A percentile compares a stretch with the other conserved stretches of the same genome.
phyloP scores from a whole-genome alignment of 345 rosid species.

The Xanthoceras sorbifolium region DNA sequence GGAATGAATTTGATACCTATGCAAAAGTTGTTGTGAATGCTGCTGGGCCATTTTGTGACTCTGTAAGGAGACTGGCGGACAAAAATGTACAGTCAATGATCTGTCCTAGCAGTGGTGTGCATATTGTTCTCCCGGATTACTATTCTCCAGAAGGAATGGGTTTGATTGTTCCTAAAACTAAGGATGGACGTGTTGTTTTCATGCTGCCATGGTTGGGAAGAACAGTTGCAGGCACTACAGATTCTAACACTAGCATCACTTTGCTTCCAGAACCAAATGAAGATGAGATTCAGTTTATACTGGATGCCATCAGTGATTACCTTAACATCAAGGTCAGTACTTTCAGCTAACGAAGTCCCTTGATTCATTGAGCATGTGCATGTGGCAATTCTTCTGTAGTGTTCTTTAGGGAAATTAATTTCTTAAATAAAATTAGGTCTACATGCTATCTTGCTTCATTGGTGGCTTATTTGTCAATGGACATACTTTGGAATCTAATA shows the following conservation, averaged over 20 bases:
- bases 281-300: conserved; percentile 96
- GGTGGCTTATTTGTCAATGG: too few relatives aligned
- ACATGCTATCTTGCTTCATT: too few relatives aligned
- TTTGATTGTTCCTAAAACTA: conserved; percentile 97
- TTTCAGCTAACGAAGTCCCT: not conserved
- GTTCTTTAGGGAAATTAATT: too few relatives aligned
- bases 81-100: conserved; percentile 70
- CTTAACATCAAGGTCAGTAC: conserved; percentile 72
- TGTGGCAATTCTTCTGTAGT: too few relatives aligned
- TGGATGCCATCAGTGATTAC: conserved; percentile 92
- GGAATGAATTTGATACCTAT: conserved; percentile 78
- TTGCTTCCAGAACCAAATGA: conserved; percentile 94
- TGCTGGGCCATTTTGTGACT: conserved; percentile 95
- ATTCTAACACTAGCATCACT: conserved; percentile 80
- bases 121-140: conserved; percentile 91
- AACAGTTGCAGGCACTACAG: conserved; percentile 97
- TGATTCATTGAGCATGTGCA: too few relatives aligned
- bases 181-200: conserved; percentile 98
- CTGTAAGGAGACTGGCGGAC: conserved; percentile 81
- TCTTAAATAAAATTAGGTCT: too few relatives aligned
- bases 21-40: conserved; percentile 94
- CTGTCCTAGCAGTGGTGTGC: conserved; percentile 97
- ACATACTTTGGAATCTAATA: too few relatives aligned
- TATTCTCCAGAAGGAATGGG: conserved; percentile 99
- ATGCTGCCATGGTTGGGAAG: conserved; percentile 99